Conservation (phyloP, 495 filamentous ascomycete species). For the Podospora appendiculata region DNA sequence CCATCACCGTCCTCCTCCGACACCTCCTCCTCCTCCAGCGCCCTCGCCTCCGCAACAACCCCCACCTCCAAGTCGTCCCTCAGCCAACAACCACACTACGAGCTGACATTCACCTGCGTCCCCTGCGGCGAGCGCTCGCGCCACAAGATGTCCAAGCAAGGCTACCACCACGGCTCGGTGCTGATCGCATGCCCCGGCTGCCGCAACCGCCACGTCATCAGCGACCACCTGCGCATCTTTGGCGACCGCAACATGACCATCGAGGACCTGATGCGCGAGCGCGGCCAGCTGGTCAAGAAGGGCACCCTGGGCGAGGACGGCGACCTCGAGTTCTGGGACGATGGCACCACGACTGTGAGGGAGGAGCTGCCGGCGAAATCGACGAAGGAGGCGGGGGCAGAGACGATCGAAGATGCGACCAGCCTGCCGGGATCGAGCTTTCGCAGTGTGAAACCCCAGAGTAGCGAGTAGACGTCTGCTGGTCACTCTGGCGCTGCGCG, state of each 20-base stretch:
- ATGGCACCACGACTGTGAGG: conserved; percentile 35
- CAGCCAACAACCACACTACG: conserved; percentile 49
- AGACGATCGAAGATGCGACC: conserved; percentile 5
- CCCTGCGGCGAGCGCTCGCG: conserved; percentile 68
- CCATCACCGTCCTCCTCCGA: not conserved
- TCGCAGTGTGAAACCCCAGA: conserved; percentile 9
- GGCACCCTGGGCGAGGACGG: conserved; percentile 49
- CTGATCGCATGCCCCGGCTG: conserved; percentile 82
- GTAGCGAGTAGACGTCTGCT: too few species aligned
- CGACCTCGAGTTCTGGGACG: conserved; percentile 64
- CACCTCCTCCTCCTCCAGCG: not conserved
- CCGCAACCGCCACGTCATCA: conserved; percentile 80
- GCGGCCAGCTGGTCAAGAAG: conserved; percentile 56
- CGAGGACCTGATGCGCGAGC: conserved; percentile 62
- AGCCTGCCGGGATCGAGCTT: conserved; percentile 20
- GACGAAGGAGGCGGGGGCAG: not conserved
- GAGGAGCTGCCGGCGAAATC: conserved; percentile 1
- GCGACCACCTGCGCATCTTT: conserved; percentile 80
- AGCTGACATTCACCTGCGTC: conserved; percentile 85
- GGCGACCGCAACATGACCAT: conserved; percentile 57
- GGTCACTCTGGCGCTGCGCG: too few species aligned
- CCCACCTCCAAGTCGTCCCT: not conserved
- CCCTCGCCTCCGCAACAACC: conserved; percentile 4
- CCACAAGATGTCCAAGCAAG: conserved; percentile 82
- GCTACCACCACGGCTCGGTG: conserved; percentile 82